Base-by-base conservation (phyloP, 2,329 filamentous ascomycete genomes). In the Bipolaris zeicola region DNA sequence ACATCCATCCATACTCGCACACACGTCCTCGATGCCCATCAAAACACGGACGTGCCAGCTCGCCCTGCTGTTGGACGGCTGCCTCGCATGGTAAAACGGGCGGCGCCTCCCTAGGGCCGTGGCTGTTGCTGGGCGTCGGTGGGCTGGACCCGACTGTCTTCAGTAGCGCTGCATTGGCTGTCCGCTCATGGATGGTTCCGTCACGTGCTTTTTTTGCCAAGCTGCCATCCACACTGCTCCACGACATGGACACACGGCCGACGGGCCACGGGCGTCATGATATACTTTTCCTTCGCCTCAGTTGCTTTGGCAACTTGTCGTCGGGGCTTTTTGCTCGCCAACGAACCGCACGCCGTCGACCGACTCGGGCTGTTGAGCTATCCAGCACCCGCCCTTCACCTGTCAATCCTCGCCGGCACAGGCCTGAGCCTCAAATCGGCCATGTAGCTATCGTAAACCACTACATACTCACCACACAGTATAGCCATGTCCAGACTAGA, bases 331-430 rank as follows among this genome's bases (percentile, higher is more conserved):
- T 5, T 11, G 16, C 37, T 39, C 36, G 8, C 5, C 10, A 11
- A 14, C 5, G 10, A 11, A 14, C 38, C 16, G 18, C 10, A 22
- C 3, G 38, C 20, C 18, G 3, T 22, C 10, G 2, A 24, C 10
- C 28, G 31, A 51, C 47, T 6, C 36, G 38, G 38, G 10, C 38
- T 20, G 18, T 22, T 14, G 38, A 22, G 4, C 18, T 14, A 6
- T 24, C 26, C 42, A 26, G 37, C 34, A 13, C 46, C 49, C 53
- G 42, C 46, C 37, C 37, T 24, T 37, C 31, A 43, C 24, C 43
- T 48, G 42, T 47, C 47, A 56, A 37, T 33, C 39, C 36, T 26
- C 18, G 41, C 34, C 36, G 20, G 26, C 45, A 54, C 33, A 11
- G 20, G 8, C 52, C 45, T 38, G 38, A 41, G 18, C 31, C 14